These are phyloP conservation scores for Petrea volubilis DNA, from an alignment of 257 asterid species.

Conservation along the genomic window DNA sequence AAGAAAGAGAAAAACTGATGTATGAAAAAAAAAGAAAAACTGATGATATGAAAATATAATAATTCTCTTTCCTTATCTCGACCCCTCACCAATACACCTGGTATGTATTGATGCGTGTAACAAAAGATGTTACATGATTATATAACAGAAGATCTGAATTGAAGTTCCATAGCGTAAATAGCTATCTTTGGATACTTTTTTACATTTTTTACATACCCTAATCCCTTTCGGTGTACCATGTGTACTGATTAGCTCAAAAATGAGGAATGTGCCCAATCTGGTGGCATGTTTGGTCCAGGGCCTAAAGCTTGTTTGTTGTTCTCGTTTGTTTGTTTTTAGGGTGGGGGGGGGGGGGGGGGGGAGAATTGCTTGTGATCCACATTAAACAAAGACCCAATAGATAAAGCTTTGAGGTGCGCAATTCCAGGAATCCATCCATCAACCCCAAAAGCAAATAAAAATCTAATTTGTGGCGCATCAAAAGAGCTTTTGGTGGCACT, in stretches of 20 bases:
- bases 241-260: neutral
- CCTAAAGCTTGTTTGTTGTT: no score
- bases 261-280: slow-evolving; percentile 10
- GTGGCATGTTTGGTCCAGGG: slow-evolving; percentile 5
- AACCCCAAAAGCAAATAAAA: slow-evolving; percentile 3
- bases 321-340: no score
- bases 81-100: no score
- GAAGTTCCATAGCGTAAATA: no score
- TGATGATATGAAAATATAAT: no score
- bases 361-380: neutral
- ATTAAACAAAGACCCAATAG: neutral
- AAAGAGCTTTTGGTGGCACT: slow-evolving; percentile 16
- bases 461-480: neutral
- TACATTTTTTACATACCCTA: neutral
- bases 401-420: slow-evolving; percentile 38
- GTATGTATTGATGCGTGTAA: no score
- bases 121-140: no score
- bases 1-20: no score
- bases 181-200: neutral
- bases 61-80: no score
- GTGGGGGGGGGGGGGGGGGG: no score
- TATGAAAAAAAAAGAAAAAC: no score
- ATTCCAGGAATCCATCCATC: slow-evolving; percentile 43
- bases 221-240: neutral
- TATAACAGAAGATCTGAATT: no score